These are phyloP conservation scores for Debaryomyces coudertii DNA, from an alignment of 1,139 yeast species.

Conservation along the genomic window DNA sequence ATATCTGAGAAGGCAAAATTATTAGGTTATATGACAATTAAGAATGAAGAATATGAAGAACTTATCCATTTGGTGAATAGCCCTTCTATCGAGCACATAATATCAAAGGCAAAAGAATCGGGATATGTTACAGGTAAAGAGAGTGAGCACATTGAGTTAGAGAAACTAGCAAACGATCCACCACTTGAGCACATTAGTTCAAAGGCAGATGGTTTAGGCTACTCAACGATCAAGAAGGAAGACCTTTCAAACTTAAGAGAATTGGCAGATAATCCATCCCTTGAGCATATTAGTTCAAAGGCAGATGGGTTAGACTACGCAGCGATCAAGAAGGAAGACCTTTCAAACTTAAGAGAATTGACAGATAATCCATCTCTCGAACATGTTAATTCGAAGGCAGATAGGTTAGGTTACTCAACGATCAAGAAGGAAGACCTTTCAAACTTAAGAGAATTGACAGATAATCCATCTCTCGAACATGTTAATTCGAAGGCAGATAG, in stretches of 20 bases:
- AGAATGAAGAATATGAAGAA: conserved; percentile 9
- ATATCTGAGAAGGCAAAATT: conserved; percentile 17
- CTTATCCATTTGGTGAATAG: conserved; percentile 17
- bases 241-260: conserved; percentile 10
- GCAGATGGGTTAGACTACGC: conserved; percentile 15
- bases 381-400: conserved; percentile 10
- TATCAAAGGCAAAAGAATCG: conserved; percentile 10
- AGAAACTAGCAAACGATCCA: conserved; percentile 15
- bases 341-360: conserved; percentile 25
- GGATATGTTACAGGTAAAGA: conserved; percentile 6
- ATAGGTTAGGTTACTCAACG: not conserved
- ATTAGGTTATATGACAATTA: conserved; percentile 8
- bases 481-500: conserved; percentile 18
- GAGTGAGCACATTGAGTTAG: conserved; percentile 11
- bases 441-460: conserved; percentile 26
- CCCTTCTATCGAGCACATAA: conserved; percentile 16
- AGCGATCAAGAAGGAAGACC: conserved; percentile 3
- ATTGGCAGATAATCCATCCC: conserved; percentile 22
- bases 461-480: conserved; percentile 24
- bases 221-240: conserved; percentile 19
- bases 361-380: conserved; percentile 25
- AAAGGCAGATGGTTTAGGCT: conserved; percentile 23
- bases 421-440: conserved; percentile 16
- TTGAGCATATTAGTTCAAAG: conserved; percentile 23
- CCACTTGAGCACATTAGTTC: conserved; percentile 23